phyloP scores from a whole-genome alignment of 2,329 filamentous ascomycete genomes.

The Pseudonectria buxi region DNA sequence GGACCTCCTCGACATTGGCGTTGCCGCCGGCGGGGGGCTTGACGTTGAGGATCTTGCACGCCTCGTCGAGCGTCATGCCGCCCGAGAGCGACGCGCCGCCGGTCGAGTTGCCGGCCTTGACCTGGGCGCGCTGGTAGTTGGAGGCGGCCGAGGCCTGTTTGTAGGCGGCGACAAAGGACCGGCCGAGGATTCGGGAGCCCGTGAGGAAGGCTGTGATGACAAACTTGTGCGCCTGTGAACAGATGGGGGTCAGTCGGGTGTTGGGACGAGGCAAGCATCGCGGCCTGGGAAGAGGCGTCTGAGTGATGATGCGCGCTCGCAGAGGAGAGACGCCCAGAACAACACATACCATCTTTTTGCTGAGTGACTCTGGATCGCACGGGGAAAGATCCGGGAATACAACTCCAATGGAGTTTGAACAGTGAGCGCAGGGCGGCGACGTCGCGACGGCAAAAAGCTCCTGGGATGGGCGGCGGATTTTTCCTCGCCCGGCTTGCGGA shows the following conservation, averaged over 20 bases:
- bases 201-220: slow-evolving; percentile 87
- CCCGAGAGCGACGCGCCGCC: slow-evolving; percentile 51
- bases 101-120: slow-evolving; percentile 49
- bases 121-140: slow-evolving; percentile 69
- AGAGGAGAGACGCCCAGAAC: too few species aligned
- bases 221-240: slow-evolving; percentile 73
- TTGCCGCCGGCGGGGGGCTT: slow-evolving; percentile 71
- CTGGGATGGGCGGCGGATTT: slow-evolving; percentile 17
- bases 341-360: too few species aligned
- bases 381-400: slow-evolving; percentile 1
- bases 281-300: too few species aligned
- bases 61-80: slow-evolving; percentile 89
- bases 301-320: too few species aligned
- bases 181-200: slow-evolving; percentile 84
- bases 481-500: slow-evolving; percentile 19
- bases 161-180: slow-evolving; percentile 90
- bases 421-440: slow-evolving; percentile 11
- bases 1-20: slow-evolving; percentile 70
- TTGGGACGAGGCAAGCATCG: too few species aligned
- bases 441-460: slow-evolving; percentile 17
- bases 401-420: slow-evolving; percentile 6
- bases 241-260: slow-evolving; percentile 14
- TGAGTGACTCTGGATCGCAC: not conserved
- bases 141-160: slow-evolving; percentile 87
- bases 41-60: slow-evolving; percentile 94